phyloP scores from a whole-genome alignment of 2,329 filamentous ascomycete species.

The Ceratocystis colombiana region DNA sequence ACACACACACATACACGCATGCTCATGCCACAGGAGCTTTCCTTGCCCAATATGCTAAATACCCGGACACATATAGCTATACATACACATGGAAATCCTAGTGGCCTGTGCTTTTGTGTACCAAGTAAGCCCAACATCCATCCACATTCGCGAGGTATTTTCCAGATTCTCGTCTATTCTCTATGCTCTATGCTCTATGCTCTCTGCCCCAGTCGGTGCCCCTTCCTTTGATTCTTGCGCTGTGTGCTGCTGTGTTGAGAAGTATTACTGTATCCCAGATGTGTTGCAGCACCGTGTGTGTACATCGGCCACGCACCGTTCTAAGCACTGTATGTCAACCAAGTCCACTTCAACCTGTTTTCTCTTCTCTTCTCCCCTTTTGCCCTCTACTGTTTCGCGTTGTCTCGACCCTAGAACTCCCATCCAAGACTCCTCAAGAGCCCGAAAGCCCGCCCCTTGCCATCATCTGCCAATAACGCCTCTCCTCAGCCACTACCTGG shows the following conservation, averaged over 20 bases:
- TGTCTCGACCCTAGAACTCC: background rate
- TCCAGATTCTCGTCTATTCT: background rate
- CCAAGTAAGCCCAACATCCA: background rate
- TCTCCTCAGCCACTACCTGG: background rate
- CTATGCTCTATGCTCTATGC: background rate
- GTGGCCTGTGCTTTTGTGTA: background rate
- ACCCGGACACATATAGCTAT: background rate
- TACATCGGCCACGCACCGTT: background rate
- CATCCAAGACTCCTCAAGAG: background rate
- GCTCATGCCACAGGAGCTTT: background rate
- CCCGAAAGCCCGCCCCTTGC: slow-evolving; percentile 1
- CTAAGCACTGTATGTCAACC: background rate
- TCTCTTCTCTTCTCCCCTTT: background rate
- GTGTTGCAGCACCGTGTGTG: background rate
- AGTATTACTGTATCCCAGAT: background rate
- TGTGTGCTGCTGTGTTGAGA: background rate
- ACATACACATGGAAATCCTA: background rate
- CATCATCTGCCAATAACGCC: background rate
- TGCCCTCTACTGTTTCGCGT: background rate
- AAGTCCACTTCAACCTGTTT: background rate
- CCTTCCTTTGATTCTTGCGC: background rate
- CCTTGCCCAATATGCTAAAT: background rate
- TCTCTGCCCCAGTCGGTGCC: background rate
- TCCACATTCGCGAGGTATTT: background rate
- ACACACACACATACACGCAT: background rate